Evolutionary conservation across 441 rosid species (phyloP), one percentile per base, ranked within the genome.

Genomic region (Oxalis stricta): DNA sequence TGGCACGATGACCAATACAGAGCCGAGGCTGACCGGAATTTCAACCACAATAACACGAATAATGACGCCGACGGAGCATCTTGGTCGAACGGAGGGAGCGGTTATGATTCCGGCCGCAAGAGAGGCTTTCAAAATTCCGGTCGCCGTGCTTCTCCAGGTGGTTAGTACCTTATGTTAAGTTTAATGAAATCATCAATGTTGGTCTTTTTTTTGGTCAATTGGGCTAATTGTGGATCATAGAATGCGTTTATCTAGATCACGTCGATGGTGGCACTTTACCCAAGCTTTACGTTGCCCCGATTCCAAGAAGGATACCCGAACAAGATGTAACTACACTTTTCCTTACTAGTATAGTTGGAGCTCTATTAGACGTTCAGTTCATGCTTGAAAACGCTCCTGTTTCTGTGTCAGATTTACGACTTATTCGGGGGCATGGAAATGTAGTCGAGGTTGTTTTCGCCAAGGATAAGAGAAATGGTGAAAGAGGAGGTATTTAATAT

Each of bases 401-500:
- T 44, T 55, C 43, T 50, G 2, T 48, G 14, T 60, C 60, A 88
- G 95, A 58, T 84, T 39, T 74, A 74, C 26, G 55, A 69, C 48
- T 64, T 88, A 55, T 88, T 88, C 71, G 71, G 66, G 71, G 50
- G 44, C 74, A 82, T 68, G 95, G 97, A 38, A 64, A 47, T 59
- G 58, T 84, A 62, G 52, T 66, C 17, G 91, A 82, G 79, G 60
- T 84, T 45, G 60, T 84, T 60, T 64, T 72, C 46, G 83, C 88
- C 9, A 57, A 50, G 75, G 95, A 88, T 62, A 88, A 77, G 72
- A 51, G 65, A 48, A 70, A 54, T 35, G 66, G 87, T 54, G 82
- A 72, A 38, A 84, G 68, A 44, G 79, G 77, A 55, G 95, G 91
- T 81, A 48, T 22, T 18, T 38, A 24, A 43, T 41, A 15, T 21